Conservation (phyloP, 441 rosid species). For the California macrophylla region DNA sequence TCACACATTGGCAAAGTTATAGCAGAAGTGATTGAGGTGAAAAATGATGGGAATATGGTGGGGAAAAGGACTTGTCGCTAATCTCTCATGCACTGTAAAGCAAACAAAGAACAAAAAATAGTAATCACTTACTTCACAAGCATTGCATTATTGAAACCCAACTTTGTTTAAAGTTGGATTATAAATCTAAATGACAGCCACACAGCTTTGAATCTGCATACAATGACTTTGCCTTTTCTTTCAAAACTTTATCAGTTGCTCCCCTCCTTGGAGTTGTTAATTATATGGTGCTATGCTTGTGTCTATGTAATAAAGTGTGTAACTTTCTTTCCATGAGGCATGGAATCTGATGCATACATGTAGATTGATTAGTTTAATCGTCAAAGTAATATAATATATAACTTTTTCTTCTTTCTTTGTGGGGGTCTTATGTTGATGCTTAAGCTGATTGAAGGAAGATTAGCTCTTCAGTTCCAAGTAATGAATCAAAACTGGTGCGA, state of each 20-base stretch:
- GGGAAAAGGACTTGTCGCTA: not conserved
- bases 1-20: not conserved
- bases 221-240: not conserved
- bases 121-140: not conserved
- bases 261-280: not conserved
- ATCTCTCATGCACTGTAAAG: not conserved
- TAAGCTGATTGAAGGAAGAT: not conserved
- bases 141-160: not conserved
- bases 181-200: not conserved
- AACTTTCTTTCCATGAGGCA: not conserved
- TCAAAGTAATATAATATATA: not conserved
- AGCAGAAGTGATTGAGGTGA: not conserved
- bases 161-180: not conserved
- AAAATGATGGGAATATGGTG: not conserved
- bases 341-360: not conserved
- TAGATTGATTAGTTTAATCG: not conserved
- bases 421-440: not conserved
- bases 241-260: no score
- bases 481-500: not conserved
- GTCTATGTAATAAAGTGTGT: no score
- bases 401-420: not conserved
- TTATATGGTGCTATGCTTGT: not conserved
- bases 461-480: not conserved
- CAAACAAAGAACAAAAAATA: not conserved
- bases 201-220: not conserved